Evolutionary conservation across 139 green algal genomes (phyloP).

Genomic region (Limnomonas spitsbergensis): DNA sequence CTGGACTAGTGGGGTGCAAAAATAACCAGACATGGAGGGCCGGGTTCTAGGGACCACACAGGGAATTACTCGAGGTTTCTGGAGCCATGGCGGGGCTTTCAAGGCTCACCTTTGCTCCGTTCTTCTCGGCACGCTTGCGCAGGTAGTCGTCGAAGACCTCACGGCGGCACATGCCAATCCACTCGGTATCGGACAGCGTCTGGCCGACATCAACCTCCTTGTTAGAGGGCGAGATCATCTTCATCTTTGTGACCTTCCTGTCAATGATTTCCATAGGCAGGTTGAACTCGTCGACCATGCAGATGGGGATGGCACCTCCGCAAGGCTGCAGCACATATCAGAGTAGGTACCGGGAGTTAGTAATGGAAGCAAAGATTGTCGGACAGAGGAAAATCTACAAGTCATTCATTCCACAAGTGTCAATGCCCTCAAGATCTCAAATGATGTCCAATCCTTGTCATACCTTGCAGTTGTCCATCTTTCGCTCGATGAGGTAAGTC

Average conservation of each 20-base stretch:
- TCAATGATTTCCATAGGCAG: conserved; percentile 94
- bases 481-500: conserved; percentile 94
- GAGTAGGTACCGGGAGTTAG: too few relatives aligned
- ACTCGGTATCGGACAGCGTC: conserved; percentile 95
- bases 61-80: too few relatives aligned
- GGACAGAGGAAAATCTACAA: too few relatives aligned
- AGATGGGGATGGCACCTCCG: conserved; percentile 93
- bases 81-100: too few relatives aligned
- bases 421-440: too few relatives aligned
- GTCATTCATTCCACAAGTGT: too few relatives aligned
- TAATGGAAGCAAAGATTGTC: too few relatives aligned
- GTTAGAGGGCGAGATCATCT: conserved; percentile 99
- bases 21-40: too few relatives aligned
- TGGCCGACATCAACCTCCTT: conserved; percentile 96
- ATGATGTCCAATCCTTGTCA: too few relatives aligned
- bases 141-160: conserved; percentile 96
- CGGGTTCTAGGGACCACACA: too few relatives aligned
- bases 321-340: conserved; percentile 83
- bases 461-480: conserved; percentile 99
- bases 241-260: conserved; percentile 98
- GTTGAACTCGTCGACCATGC: conserved; percentile 99
- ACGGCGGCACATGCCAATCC: conserved; percentile 97
- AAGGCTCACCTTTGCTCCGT: conserved; percentile 67
- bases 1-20: too few relatives aligned
- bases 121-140: conserved; percentile 80